phyloP scores from a whole-genome alignment of 2,329 filamentous ascomycete genomes.

The Septoria linicola region DNA sequence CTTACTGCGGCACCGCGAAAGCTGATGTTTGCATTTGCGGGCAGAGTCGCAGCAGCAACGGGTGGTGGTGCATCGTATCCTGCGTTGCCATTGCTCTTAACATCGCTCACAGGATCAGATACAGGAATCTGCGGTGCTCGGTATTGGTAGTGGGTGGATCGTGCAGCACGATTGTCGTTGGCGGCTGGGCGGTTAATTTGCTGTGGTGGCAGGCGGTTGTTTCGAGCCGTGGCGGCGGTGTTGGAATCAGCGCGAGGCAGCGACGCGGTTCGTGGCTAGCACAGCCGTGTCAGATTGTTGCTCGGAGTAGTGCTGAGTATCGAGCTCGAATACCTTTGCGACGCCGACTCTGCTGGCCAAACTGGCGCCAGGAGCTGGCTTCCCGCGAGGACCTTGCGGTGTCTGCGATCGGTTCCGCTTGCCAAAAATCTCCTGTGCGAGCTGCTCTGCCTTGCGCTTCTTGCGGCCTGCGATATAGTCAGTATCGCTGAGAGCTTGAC shows the following conservation, averaged over 20 bases:
- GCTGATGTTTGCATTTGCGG: slow-evolving; percentile 55
- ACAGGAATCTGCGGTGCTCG: slow-evolving; percentile 34
- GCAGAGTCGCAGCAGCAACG: slow-evolving; percentile 11
- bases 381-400: slow-evolving; percentile 46
- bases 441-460: slow-evolving; percentile 36
- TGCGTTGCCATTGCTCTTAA: slow-evolving; percentile 33
- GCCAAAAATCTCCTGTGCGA: slow-evolving; percentile 72
- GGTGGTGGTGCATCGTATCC: slow-evolving; percentile 30
- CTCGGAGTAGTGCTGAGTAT: neutral
- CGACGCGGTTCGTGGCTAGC: slow-evolving; percentile 30
- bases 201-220: slow-evolving; percentile 22
- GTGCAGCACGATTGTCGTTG: slow-evolving; percentile 40
- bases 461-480: slow-evolving; percentile 18
- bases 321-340: slow-evolving; percentile 58
- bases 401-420: slow-evolving; percentile 58
- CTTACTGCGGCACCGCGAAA: slow-evolving; percentile 67
- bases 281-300: neutral
- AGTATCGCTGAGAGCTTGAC: neutral
- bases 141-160: slow-evolving; percentile 39
- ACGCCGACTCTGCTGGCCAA: slow-evolving; percentile 72
- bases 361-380: slow-evolving; percentile 50
- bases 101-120: slow-evolving; percentile 31
- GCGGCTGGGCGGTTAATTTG: slow-evolving; percentile 18
- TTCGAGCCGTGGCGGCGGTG: slow-evolving; percentile 22
- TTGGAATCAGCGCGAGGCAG: slow-evolving; percentile 28